Evolutionary conservation across 768 basidiomycete genomes (phyloP), one percentile per base, ranked within the genome.

Genomic region (Leccinum olivaceopallidum): DNA sequence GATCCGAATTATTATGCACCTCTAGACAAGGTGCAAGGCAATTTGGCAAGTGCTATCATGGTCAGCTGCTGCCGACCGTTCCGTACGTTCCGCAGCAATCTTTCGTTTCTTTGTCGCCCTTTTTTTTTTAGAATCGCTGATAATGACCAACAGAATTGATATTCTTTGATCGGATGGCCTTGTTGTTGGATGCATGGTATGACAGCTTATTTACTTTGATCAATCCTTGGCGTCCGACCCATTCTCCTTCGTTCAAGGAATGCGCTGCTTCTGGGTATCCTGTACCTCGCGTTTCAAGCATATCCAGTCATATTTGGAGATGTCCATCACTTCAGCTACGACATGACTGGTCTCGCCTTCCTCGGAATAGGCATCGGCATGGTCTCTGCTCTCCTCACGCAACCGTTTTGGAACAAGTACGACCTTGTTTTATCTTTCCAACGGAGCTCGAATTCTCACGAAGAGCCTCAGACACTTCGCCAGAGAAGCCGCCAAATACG

Each of bases 31-130:
- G 71, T 74, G 5, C 72, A 83, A 22, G 75, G 73, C 32, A 79
- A 76, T 49, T 69, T 93, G 10, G 28, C 71, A 4, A 63, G 65
- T 13, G 81, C 85, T 1, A 76, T 94, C 30, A 34, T 78, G 14
- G 65, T 84, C 60, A 90, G 87, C 64, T 86, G 86, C 63, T 86
- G 80, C 56, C 84, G 77, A 7, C 91, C 92, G 1, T 93, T 95
- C 70, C 76, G 90, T 90, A 69, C 56, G 88, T 75, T 34, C 34
- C 20, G 18, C 20, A 30, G 3, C 18, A 34, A 9, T 30, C 24
- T 16, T 47, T 47, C 6, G 37, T 37, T 37, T 37, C 6, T 37
- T 16, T 37, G 16, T 37, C 37, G 37, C 37, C 0, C 37, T 30
- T 30, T 30, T 30, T 16, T 14, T 37, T 44, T 44, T 2, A 6